Evolutionary conservation across 768 basidiomycete genomes (phyloP).

Genomic region (Chalciporus sphaerocephalus): DNA sequence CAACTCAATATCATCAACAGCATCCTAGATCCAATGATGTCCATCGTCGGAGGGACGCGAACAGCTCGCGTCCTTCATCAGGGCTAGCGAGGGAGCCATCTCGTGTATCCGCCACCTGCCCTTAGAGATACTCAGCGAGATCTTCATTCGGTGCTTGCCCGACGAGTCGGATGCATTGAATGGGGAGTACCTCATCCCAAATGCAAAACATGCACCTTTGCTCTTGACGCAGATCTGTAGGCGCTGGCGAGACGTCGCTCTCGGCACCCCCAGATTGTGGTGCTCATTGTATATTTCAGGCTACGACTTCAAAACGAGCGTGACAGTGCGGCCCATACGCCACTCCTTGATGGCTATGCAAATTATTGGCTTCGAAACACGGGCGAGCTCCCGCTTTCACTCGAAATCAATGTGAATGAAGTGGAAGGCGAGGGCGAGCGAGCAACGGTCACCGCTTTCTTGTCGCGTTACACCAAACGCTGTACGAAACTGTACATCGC

Average conservation of each 20-base stretch:
- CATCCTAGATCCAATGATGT: conserved; percentile 11
- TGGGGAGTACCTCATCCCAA: conserved; percentile 24
- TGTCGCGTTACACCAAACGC: conserved; percentile 15
- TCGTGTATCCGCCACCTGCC: conserved; percentile 37
- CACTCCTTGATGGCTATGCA: conserved; percentile 8
- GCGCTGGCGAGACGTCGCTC: conserved; percentile 39
- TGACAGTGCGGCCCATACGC: conserved; percentile 3
- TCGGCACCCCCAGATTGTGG: conserved; percentile 44
- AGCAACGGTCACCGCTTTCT: conserved; percentile 16
- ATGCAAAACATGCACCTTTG: conserved; percentile 30
- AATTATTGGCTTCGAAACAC: conserved; percentile 15
- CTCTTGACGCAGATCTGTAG: conserved; percentile 39
- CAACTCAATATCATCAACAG: background rate
- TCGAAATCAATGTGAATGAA: conserved; percentile 11
- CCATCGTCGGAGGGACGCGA: conserved; percentile 7
- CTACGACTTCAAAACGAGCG: too few species aligned
- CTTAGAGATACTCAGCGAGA: conserved; percentile 43
- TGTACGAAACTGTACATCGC: conserved; percentile 7
- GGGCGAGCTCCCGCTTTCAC: conserved; percentile 16
- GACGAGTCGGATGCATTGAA: too few species aligned
- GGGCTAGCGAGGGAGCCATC: conserved; percentile 18
- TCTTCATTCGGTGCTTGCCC: conserved; percentile 40
- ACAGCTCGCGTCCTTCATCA: conserved; percentile 13
- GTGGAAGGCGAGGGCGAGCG: conserved; percentile 12
- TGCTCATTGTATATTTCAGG: conserved; percentile 34